Evolutionary conservation across 2,329 filamentous ascomycete species (phyloP), one percentile per base, ranked within the genome.

Genomic region (Pseudocercospora macadamiae): DNA sequence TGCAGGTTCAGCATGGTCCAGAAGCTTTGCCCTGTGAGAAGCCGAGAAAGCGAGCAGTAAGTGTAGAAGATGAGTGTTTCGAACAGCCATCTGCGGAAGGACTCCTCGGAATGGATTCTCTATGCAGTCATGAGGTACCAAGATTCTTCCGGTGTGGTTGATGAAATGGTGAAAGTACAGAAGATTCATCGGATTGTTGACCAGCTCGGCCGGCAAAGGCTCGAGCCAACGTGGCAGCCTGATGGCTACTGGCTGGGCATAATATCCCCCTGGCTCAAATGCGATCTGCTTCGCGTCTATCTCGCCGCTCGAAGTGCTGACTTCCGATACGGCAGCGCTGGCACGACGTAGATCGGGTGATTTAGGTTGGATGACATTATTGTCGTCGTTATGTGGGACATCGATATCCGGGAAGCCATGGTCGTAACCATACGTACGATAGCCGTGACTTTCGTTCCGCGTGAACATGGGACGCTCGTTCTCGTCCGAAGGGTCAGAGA

Each of bases 21-120:
- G 78, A 28, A 93, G 83, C 44, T 88, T 85, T 8, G 91, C 89
- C 56, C 90, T 85, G 71, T 96, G 91, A 25, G 87, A 90, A n/a
- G 91, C 91, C 66, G 89, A 91, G 73, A 92, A 96, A 18, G 91
- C 88, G 21, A 96, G 81, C 48, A 95, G 79, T 28, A 96, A 78
- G 64, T 90, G 89, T 53, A 96, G 80, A 1, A 96, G 82, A 67
- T 91, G 88, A 52, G 85, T 82, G 65, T 89, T 86, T 59, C 80
- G 80, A 21, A 90, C 78, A 19, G 88, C 88, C 85, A 91, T 87
- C 59, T 84, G 80, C 21, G 86, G 86, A 18, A 89, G 69, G 8
- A 88, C 82, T 4, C 79, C 81, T 23, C 84, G 79, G 66, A 88
- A 86, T 1, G 82, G 80, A 69, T 86, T 86, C 55, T 83, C 77